phyloP scores from a whole-genome alignment of 2,329 filamentous ascomycete species.

The Neonectria magnoliae region DNA sequence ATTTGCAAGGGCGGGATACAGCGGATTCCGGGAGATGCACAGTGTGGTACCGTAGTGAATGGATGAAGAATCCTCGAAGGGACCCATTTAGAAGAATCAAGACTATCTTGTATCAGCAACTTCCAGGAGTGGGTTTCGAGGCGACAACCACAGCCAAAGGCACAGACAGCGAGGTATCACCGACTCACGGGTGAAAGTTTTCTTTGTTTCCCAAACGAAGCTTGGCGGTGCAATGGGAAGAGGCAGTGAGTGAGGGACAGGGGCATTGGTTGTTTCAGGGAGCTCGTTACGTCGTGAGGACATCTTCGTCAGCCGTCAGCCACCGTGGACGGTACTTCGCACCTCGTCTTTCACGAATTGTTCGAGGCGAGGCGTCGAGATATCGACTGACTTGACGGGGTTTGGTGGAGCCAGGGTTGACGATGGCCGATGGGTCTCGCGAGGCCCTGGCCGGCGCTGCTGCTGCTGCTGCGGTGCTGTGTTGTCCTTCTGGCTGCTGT shows the following conservation, averaged over 20 bases:
- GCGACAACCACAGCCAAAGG: background rate
- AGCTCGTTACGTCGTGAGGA: background rate
- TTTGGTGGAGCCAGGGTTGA: slow-evolving; percentile 15
- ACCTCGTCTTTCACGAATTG: background rate
- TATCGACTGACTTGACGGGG: slow-evolving; percentile 11
- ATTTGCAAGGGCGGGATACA: slow-evolving; percentile 31
- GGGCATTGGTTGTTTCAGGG: slow-evolving; percentile 6
- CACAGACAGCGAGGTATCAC: slow-evolving; percentile 31
- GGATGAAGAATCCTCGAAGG: slow-evolving; percentile 11
- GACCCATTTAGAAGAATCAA: slow-evolving; percentile 21
- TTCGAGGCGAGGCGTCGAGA: slow-evolving; percentile 1
- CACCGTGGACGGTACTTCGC: slow-evolving; percentile 14
- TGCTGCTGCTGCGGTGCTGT: slow-evolving; percentile 14
- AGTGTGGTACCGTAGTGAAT: slow-evolving; percentile 31
- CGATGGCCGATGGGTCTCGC: slow-evolving; percentile 3
- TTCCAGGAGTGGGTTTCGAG: slow-evolving; percentile 17
- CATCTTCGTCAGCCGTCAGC: slow-evolving; percentile 33
- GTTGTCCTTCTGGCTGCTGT: slow-evolving; percentile 8
- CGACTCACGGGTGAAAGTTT: slow-evolving; percentile 24
- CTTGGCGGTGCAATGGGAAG: slow-evolving; percentile 23
- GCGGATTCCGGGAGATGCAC: slow-evolving; percentile 38
- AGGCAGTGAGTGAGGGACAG: background rate
- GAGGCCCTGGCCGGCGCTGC: background rate
- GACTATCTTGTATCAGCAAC: slow-evolving; percentile 20
- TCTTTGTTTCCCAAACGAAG: slow-evolving; percentile 14